phyloP scores from a whole-genome alignment of 371 early-diverging fungal species.

The Mortierella sp. region DNA sequence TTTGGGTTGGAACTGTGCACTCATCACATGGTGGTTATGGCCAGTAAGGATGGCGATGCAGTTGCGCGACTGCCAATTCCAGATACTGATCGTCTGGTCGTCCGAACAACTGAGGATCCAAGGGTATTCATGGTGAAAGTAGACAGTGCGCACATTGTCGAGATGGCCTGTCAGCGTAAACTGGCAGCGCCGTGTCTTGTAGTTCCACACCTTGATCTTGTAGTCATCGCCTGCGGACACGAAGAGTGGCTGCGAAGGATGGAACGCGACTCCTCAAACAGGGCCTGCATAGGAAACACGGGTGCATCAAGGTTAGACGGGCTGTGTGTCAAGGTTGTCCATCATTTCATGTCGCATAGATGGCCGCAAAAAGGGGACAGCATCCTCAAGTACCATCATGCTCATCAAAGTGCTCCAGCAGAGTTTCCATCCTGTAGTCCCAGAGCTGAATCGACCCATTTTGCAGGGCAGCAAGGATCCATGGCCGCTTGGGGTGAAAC shows the following conservation, averaged over 20 bases:
- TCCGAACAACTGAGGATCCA: constrained; percentile 99
- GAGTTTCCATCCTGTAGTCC: constrained; percentile 99
- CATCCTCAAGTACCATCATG: constrained; percentile 91
- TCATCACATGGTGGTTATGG: constrained; percentile 99
- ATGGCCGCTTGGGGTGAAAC: constrained; percentile 98
- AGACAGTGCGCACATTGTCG: constrained; percentile 98
- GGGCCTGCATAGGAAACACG: constrained; percentile 75
- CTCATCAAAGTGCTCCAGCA: constrained; percentile 96
- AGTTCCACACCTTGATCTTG: constrained; percentile 99
- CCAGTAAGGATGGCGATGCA: constrained; percentile 98
- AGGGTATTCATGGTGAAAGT: constrained; percentile 98
- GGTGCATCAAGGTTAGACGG: no score
- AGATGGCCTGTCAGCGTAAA: constrained; percentile 98
- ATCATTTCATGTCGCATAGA: not conserved
- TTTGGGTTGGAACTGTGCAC: constrained; percentile 97
- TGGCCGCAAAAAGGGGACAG: not conserved
- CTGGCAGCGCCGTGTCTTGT: constrained; percentile 94
- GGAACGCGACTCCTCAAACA: constrained; percentile 98
- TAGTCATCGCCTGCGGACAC: constrained; percentile 99
- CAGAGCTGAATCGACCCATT: constrained; percentile 98
- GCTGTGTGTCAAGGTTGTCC: no score
- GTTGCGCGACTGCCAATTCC: constrained; percentile 98
- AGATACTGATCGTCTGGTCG: constrained; percentile 98
- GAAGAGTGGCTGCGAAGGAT: constrained; percentile 97
- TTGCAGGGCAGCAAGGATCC: constrained; percentile 97